Percentiles rank a stretch among this genome's conserved stretches.
phyloP scores from a whole-genome alignment of 2,329 filamentous ascomycete species.

The Atkinsonella hypoxylon region DNA sequence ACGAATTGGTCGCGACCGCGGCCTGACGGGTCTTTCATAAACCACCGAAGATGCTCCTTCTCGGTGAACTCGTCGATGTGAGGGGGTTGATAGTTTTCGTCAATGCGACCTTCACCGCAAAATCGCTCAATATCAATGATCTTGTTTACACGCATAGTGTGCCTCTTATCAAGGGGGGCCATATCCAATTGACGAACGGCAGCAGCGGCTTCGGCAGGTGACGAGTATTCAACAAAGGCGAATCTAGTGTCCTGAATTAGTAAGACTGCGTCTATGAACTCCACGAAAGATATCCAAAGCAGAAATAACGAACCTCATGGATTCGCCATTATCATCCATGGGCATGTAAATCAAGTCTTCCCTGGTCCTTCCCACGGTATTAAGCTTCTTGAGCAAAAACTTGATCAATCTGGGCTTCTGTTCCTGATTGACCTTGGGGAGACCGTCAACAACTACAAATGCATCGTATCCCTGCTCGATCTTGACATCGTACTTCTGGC shows the following conservation, averaged over 20 bases:
- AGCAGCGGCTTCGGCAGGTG: slow-evolving; percentile 75
- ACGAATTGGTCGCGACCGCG: slow-evolving; percentile 91
- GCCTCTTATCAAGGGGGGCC: slow-evolving; percentile 87
- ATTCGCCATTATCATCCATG: slow-evolving; percentile 74
- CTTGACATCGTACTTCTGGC: slow-evolving; percentile 90
- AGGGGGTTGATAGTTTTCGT: slow-evolving; percentile 79
- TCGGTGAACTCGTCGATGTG: slow-evolving; percentile 75
- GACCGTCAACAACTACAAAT: slow-evolving; percentile 91
- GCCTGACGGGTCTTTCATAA: slow-evolving; percentile 67
- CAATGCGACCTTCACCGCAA: slow-evolving; percentile 82
- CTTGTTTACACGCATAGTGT: slow-evolving; percentile 94
- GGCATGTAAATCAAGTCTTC: slow-evolving; percentile 93
- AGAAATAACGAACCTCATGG: slow-evolving; percentile 55
- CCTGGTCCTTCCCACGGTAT: slow-evolving; percentile 68
- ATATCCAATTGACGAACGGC: slow-evolving; percentile 82
- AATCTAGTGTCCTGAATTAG: slow-evolving; percentile 44
- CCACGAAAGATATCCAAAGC: not conserved
- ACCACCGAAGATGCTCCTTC: slow-evolving; percentile 90
- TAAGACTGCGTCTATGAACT: not conserved
- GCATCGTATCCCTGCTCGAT: slow-evolving; percentile 92
- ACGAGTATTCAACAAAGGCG: slow-evolving; percentile 93
- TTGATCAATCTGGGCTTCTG: slow-evolving; percentile 92
- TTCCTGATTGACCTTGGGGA: slow-evolving; percentile 79
- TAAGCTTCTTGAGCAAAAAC: slow-evolving; percentile 89
- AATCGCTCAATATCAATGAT: slow-evolving; percentile 95